A percentile compares a stretch with the other conserved stretches of the same genome.
These are phyloP conservation scores for Xylaria sp. DNA, from an alignment of 495 filamentous ascomycete genomes.

Conservation along the genomic window DNA sequence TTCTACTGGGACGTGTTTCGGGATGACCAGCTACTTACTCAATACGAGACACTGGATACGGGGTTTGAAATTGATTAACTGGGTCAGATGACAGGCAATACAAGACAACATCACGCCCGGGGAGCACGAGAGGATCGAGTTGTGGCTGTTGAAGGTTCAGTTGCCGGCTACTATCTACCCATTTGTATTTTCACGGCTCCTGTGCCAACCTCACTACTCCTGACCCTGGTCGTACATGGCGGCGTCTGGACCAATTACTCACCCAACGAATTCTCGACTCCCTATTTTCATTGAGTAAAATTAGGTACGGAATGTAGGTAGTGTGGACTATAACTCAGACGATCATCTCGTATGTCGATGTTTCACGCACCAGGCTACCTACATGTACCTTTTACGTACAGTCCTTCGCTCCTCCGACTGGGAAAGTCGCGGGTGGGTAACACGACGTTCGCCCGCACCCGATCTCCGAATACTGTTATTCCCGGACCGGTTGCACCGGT, in stretches of 20 bases:
- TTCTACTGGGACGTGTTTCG: not conserved
- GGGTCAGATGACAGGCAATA: not conserved
- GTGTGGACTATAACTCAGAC: not conserved
- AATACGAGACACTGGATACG: not conserved
- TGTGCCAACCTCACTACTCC: not conserved
- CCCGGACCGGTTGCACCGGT: not conserved
- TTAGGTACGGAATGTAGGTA: not conserved
- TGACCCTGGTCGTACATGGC: not conserved
- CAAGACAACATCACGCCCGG: not conserved
- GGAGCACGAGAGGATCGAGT: not conserved
- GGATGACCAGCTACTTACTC: not conserved
- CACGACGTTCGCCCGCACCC: slow-evolving; percentile 13
- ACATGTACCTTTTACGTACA: not conserved
- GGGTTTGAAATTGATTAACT: not conserved
- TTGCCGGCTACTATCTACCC: not conserved
- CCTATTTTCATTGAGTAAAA: not conserved
- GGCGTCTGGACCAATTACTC: not conserved
- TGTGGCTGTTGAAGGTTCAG: not conserved
- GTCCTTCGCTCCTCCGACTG: not conserved
- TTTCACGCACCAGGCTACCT: slow-evolving; percentile 3
- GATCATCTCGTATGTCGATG: not conserved
- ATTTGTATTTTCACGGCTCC: not conserved
- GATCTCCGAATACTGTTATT: slow-evolving; percentile 2
- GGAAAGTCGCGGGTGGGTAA: slow-evolving; percentile 9
- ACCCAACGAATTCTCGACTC: not conserved